These are phyloP conservation scores for Combretum micranthum DNA, from an alignment of 345 rosid species.

Conservation along the genomic window DNA sequence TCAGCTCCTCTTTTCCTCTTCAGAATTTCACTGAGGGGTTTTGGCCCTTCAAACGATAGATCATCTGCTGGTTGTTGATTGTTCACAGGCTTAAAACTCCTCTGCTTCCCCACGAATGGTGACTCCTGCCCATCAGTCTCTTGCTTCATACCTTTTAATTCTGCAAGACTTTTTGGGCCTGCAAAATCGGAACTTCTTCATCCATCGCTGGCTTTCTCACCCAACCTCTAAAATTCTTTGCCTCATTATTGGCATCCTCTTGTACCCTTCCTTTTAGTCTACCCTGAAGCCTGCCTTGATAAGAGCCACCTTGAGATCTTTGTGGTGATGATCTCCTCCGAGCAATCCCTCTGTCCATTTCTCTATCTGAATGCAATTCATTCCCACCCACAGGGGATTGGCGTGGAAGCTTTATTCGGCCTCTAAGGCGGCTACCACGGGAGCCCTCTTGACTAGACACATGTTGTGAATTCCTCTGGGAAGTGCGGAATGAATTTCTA, in stretches of 20 bases:
- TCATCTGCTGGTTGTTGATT: constrained; percentile 36
- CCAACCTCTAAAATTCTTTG: constrained; percentile 31
- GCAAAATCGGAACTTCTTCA: constrained; percentile 30
- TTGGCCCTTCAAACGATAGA: constrained; percentile 69
- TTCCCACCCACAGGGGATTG: constrained; percentile 29
- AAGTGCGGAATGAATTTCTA: constrained; percentile 31
- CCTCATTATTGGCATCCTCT: constrained; percentile 28
- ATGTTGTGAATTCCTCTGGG: constrained; percentile 35
- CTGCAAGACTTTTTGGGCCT: constrained; percentile 59
- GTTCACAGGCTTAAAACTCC: constrained; percentile 30
- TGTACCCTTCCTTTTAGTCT: constrained; percentile 53
- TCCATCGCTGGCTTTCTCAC: constrained; percentile 45
- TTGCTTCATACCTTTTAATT: constrained; percentile 34
- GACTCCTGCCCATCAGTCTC: constrained; percentile 27
- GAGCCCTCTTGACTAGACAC: constrained; percentile 35
- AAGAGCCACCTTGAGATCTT: constrained; percentile 12
- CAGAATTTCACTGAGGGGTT: constrained; percentile 80
- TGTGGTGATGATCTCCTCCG: constrained; percentile 22
- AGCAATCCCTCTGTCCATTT: constrained; percentile 40
- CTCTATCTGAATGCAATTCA: constrained; percentile 39
- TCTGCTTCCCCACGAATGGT: constrained; percentile 40
- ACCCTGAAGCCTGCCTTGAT: constrained; percentile 50
- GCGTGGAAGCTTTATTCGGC: constrained; percentile 76
- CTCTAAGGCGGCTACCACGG: constrained; percentile 55
- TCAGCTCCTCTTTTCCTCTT: constrained; percentile 67